Evolutionary conservation across 2,329 filamentous ascomycete species (phyloP).

Genomic region (Ilyonectria mors-panacis): DNA sequence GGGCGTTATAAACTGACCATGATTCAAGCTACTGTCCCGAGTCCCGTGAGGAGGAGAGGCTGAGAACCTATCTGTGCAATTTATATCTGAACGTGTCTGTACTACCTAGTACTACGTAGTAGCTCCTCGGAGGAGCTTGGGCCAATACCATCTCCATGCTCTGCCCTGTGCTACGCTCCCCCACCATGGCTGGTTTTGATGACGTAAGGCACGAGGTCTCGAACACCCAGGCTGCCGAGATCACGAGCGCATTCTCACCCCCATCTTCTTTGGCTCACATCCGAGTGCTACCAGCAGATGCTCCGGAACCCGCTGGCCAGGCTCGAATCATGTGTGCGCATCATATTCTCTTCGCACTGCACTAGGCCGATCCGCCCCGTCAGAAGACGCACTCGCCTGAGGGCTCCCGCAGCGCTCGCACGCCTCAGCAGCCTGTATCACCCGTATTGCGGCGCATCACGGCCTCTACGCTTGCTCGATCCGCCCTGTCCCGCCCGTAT

Average conservation of each 20-base stretch:
- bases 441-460: conserved; percentile 17
- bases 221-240: conserved; percentile 25
- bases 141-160: conserved; percentile 16
- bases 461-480: conserved; percentile 27
- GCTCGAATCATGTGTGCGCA: conserved; percentile 44
- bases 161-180: conserved; percentile 6
- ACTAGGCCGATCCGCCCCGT: conserved; percentile 43
- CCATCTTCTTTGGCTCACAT: conserved; percentile 16
- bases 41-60: conserved; percentile 8
- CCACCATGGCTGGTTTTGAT: conserved; percentile 35
- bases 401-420: conserved; percentile 17
- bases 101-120: neutral
- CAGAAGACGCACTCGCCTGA: conserved; percentile 52
- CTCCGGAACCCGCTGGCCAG: conserved; percentile 14
- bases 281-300: conserved; percentile 12
- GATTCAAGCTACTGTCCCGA: neutral
- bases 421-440: conserved; percentile 21
- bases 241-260: conserved; percentile 40
- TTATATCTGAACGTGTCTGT: neutral
- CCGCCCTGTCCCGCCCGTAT: conserved; percentile 7
- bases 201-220: conserved; percentile 45
- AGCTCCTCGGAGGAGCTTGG: conserved; percentile 13
- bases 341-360: conserved; percentile 38
- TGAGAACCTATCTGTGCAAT: neutral
- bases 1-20: conserved; percentile 13